Evolutionary conservation across 2,329 filamentous ascomycete species (phyloP), one percentile per base, ranked within the genome.

Genomic region (Tolypocladium tundrense): DNA sequence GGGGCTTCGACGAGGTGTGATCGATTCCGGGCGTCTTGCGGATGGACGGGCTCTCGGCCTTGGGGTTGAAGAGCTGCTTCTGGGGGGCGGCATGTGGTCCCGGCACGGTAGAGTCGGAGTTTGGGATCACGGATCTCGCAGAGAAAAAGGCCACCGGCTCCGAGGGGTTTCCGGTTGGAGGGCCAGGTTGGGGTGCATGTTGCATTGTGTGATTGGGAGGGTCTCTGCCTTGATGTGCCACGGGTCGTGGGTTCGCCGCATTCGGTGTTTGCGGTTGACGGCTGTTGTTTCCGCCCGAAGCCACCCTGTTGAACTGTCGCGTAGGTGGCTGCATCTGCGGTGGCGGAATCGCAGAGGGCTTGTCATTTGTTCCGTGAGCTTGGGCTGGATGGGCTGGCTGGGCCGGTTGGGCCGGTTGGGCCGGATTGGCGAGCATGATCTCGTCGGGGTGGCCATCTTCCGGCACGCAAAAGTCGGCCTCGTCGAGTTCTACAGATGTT

Each of bases 1-100:
- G 75, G 0, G 91, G 90, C 56, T 87, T 86, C 5, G 88, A 92
- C 55, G 84, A 87, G 27, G 76, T 85, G 67, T 95, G 90, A 66
- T 97, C 91, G 43, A 97, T 82, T 2, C 92, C 92, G 0, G 88
- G 88, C 0, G 93, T 97, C 69, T 93, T 92, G 60, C 90, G 84
- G 67, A 96, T 91, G 0, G 91, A 94, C 0, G 92, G 91, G 60
- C 87, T 90, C 66, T 92, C 88, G 7, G 85, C 80, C 59, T 85
- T 85, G 3, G 88, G 88, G 64, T 92, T 88, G 70, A 92, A 93
- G 31, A 79, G 75, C 14, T 83, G 79, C 31, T 58, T 83, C 79
- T 7, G 81, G 76, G 6, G 86, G 68, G 58, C 79, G 75, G 57
- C 79, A 58, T 56, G 41, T 39, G 42, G 55, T 21, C 62, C 57